A percentile compares a stretch with the other conserved stretches of the same genome.
Evolutionary conservation across 2,329 filamentous ascomycete genomes (phyloP).

Genomic region (Diaporthe sp.): DNA sequence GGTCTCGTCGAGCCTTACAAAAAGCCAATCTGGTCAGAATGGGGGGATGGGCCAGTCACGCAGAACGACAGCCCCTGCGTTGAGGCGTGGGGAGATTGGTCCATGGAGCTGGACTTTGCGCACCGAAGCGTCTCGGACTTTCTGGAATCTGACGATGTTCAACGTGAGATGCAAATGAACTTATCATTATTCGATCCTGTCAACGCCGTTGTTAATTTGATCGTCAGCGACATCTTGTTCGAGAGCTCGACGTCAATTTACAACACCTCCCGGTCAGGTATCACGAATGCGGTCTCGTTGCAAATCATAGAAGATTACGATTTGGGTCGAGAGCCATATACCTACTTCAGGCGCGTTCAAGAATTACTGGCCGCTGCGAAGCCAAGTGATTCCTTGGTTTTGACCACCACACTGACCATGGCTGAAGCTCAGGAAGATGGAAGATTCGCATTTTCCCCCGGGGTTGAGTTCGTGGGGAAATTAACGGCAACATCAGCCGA

Average conservation of each 20-base stretch:
- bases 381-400: no score
- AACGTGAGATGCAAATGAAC: neutral
- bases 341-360: neutral
- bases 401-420: no score
- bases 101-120: neutral
- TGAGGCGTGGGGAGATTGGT: neutral
- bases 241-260: neutral
- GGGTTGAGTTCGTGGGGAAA: neutral
- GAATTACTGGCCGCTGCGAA: neutral
- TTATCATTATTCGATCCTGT: neutral
- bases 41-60: no score
- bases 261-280: neutral
- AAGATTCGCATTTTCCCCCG: no score
- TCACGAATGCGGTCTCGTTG: neutral
- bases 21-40: neutral
- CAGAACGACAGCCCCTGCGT: no score
- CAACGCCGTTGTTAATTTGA: neutral
- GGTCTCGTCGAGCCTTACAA: constrained; percentile 3
- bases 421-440: no score
- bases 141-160: neutral
- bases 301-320: neutral
- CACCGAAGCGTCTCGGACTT: constrained; percentile 11
- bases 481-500: neutral
- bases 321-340: neutral
- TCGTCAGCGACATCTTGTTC: neutral